Evolutionary conservation across 2,329 filamentous ascomycete species (phyloP).

Genomic region (Sporothrix mexicana): DNA sequence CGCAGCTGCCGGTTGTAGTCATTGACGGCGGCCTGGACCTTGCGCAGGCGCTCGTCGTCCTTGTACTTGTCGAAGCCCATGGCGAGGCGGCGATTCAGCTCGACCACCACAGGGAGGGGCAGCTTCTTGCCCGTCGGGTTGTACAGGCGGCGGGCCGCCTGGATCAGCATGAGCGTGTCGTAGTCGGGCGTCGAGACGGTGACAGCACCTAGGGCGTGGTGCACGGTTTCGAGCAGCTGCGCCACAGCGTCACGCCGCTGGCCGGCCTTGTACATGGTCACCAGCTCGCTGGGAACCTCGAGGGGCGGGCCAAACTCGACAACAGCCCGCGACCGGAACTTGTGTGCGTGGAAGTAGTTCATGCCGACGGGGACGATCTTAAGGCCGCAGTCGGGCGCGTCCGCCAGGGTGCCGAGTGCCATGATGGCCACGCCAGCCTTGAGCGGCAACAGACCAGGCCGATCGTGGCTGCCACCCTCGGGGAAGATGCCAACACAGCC

Average conservation of each 20-base stretch:
- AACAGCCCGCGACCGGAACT: slow-evolving; percentile 94
- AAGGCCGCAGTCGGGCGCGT: slow-evolving; percentile 83
- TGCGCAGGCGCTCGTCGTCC: slow-evolving; percentile 81
- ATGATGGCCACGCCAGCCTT: slow-evolving; percentile 98
- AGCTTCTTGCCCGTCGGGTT: slow-evolving; percentile 94
- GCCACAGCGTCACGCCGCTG: slow-evolving; percentile 87
- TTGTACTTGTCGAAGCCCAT: slow-evolving; percentile 93
- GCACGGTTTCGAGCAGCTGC: slow-evolving; percentile 82
- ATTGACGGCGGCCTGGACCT: slow-evolving; percentile 75
- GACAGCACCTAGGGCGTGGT: slow-evolving; percentile 82
- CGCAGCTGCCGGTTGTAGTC: slow-evolving; percentile 87
- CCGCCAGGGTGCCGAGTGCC: slow-evolving; percentile 87
- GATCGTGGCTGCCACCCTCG: slow-evolving; percentile 94
- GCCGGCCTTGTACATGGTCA: slow-evolving; percentile 82
- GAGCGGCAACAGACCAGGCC: slow-evolving; percentile 85
- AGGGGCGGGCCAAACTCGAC: slow-evolving; percentile 93
- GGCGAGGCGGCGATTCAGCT: slow-evolving; percentile 88
- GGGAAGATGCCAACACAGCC: slow-evolving; percentile 97
- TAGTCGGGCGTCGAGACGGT: slow-evolving; percentile 94
- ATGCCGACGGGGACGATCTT: slow-evolving; percentile 97
- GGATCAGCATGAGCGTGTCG: slow-evolving; percentile 95
- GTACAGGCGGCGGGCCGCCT: slow-evolving; percentile 90
- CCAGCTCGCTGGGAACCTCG: slow-evolving; percentile 80
- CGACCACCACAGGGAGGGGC: slow-evolving; percentile 88
- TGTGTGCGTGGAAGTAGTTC: slow-evolving; percentile 99